Conservation (phyloP, 2,329 filamentous ascomycete species). For the Coleophoma cylindrospora region DNA sequence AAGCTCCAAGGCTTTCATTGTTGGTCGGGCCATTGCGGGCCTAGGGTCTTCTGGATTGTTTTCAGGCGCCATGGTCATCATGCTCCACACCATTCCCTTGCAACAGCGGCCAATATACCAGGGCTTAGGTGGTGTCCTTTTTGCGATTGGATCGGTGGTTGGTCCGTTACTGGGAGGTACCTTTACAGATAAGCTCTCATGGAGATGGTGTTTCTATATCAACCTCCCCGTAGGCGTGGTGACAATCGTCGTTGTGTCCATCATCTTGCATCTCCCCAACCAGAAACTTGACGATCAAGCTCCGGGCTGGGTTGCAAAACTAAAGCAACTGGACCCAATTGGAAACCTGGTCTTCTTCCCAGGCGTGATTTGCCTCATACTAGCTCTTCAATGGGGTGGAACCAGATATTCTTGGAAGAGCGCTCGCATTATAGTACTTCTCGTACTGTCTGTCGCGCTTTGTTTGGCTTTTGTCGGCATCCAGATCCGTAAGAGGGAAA, state of each 20-base stretch:
- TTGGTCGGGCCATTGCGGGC: slow-evolving; percentile 42
- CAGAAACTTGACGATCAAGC: slow-evolving; percentile 48
- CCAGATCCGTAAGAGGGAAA: slow-evolving; percentile 33
- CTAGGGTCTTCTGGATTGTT: slow-evolving; percentile 40
- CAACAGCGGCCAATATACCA: not conserved
- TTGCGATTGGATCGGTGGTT: slow-evolving; percentile 9
- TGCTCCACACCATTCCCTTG: slow-evolving; percentile 37
- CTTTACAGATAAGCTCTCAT: slow-evolving; percentile 26
- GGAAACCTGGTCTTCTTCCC: slow-evolving; percentile 38
- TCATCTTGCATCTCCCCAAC: slow-evolving; percentile 57
- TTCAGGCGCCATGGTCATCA: slow-evolving; percentile 43
- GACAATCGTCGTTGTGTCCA: slow-evolving; percentile 51
- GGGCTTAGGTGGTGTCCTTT: slow-evolving; percentile 16
- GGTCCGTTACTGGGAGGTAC: slow-evolving; percentile 25
- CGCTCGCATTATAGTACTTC: slow-evolving; percentile 30
- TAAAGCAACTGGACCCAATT: slow-evolving; percentile 38
- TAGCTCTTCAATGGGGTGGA: slow-evolving; percentile 39
- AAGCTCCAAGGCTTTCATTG: slow-evolving; percentile 37
- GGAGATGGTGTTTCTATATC: slow-evolving; percentile 26
- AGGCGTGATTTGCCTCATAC: slow-evolving; percentile 32
- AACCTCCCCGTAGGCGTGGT: slow-evolving; percentile 41
- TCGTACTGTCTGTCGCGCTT: slow-evolving; percentile 25
- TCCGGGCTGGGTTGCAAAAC: slow-evolving; percentile 19
- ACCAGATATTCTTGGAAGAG: slow-evolving; percentile 34
- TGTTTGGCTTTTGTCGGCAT: slow-evolving; percentile 25